Conservation (phyloP, 169 alveolate species). For the Cyclospora cayetanensis region DNA sequence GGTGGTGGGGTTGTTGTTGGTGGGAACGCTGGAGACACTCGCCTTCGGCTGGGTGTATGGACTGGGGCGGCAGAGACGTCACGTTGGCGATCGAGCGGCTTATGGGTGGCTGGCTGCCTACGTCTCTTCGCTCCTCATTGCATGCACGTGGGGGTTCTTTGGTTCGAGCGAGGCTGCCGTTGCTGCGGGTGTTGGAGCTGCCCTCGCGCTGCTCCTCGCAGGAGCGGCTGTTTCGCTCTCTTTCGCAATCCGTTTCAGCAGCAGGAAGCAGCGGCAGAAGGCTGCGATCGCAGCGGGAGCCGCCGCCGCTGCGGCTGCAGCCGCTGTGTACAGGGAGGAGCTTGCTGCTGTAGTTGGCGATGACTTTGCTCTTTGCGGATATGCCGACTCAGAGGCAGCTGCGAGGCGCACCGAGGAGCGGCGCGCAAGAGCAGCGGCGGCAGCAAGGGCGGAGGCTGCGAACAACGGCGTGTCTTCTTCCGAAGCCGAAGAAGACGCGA, state of each 20-base stretch:
- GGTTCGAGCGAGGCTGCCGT: background rate
- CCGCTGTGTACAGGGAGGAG: background rate
- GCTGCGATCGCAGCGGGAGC: background rate
- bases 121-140: background rate
- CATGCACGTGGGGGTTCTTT: background rate
- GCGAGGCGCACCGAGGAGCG: background rate
- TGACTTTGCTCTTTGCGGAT: background rate
- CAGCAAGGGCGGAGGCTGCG: background rate
- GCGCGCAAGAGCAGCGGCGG: slow-evolving; percentile 27
- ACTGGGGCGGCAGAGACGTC: slow-evolving; percentile 7
- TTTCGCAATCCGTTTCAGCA: background rate
- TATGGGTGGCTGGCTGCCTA: background rate
- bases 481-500: background rate
- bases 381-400: slow-evolving; percentile 27
- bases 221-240: background rate
- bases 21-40: slow-evolving; percentile 7
- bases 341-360: background rate
- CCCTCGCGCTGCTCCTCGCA: background rate
- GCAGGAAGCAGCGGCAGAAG: background rate
- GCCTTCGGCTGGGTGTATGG: slow-evolving; percentile 70
- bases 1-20: slow-evolving; percentile 32
- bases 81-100: background rate
- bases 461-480: background rate
- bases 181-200: background rate
- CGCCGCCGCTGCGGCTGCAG: background rate